Conservation (phyloP, 1,284 basidiomycete species). For the Uromyces viciae-fabae region DNA sequence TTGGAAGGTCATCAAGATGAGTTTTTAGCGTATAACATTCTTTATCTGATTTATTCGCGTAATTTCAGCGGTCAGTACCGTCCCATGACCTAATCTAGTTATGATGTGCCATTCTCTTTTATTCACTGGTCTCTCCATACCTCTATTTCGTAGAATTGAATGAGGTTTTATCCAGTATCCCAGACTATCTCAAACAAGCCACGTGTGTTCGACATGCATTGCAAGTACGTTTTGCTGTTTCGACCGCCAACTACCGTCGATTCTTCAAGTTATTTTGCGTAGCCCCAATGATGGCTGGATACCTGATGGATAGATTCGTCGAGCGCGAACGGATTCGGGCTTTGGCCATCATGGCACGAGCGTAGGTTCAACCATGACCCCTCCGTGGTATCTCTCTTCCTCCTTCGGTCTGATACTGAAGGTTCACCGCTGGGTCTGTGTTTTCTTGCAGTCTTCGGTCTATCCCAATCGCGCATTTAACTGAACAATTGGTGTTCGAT, state of each 20-base stretch:
- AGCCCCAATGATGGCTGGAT: conserved; percentile 95
- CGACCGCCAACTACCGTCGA: conserved; percentile 88
- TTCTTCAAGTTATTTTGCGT: conserved; percentile 80
- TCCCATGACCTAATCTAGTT: conserved; percentile 1
- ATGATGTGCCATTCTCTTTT: conserved; percentile 40
- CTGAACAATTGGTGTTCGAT: conserved; percentile 79
- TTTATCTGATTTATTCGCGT: conserved; percentile 88
- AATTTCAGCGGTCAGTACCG: conserved; percentile 76
- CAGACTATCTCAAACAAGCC: conserved; percentile 75
- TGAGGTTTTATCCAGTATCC: conserved; percentile 90
- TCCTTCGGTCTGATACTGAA: conserved; percentile 25
- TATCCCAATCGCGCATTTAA: conserved; percentile 72
- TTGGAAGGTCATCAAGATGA: conserved; percentile 86
- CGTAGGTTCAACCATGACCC: conserved; percentile 62
- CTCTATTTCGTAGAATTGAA: conserved; percentile 68
- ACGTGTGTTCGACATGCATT: conserved; percentile 81
- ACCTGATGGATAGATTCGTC: conserved; percentile 99
- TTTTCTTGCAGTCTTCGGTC: conserved; percentile 66
- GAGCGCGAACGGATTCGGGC: conserved; percentile 83
- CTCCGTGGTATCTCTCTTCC: not conserved
- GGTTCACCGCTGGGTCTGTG: not conserved
- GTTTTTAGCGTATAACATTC: conserved; percentile 94
- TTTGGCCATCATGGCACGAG: conserved; percentile 82
- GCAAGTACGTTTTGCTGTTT: conserved; percentile 76
- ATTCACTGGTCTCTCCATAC: conserved; percentile 54